These are phyloP conservation scores for Asterophora parasitica DNA, from an alignment of 768 basidiomycete genomes.

Conservation along the genomic window DNA sequence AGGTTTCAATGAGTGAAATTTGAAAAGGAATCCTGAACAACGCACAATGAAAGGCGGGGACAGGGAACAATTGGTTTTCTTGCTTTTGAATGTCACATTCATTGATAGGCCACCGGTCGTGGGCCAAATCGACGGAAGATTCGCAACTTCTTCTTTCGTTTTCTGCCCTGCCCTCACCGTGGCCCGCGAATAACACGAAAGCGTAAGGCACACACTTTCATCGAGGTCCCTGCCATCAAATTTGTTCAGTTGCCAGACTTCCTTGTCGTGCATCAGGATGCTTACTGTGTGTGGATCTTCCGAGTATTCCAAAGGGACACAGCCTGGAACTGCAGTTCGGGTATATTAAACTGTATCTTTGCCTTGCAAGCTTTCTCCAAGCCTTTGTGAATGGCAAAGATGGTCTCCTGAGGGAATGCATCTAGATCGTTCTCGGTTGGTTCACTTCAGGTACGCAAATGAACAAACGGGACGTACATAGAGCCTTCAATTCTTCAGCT, in stretches of 20 bases:
- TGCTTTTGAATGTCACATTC: constrained; percentile 26
- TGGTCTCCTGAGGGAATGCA: constrained; percentile 16
- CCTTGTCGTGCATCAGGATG: constrained; percentile 2
- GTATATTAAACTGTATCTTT: constrained; percentile 20
- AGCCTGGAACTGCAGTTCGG: constrained; percentile 20
- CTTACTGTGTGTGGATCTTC: constrained; percentile 29
- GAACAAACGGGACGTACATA: constrained; percentile 3
- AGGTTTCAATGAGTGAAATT: background rate
- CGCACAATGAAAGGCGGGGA: constrained; percentile 39
- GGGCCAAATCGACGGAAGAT: constrained; percentile 41
- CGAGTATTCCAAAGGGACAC: constrained; percentile 36
- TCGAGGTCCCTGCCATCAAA: constrained; percentile 25
- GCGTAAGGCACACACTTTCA: constrained; percentile 37
- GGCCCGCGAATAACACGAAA: constrained; percentile 38
- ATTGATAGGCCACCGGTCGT: constrained; percentile 29
- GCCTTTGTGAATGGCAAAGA: constrained; percentile 13
- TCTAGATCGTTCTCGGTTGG: constrained; percentile 9
- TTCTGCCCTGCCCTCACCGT: constrained; percentile 13
- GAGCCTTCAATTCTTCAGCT: constrained; percentile 1
- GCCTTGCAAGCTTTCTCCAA: constrained; percentile 8
- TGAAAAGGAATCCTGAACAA: background rate
- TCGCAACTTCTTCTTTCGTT: constrained; percentile 18
- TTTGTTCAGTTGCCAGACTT: too few species aligned
- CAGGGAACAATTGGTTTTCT: constrained; percentile 28
- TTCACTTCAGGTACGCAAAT: background rate